Evolutionary conservation across 2,329 filamentous ascomycete genomes (phyloP).

Genomic region (Colletotrichum horii): DNA sequence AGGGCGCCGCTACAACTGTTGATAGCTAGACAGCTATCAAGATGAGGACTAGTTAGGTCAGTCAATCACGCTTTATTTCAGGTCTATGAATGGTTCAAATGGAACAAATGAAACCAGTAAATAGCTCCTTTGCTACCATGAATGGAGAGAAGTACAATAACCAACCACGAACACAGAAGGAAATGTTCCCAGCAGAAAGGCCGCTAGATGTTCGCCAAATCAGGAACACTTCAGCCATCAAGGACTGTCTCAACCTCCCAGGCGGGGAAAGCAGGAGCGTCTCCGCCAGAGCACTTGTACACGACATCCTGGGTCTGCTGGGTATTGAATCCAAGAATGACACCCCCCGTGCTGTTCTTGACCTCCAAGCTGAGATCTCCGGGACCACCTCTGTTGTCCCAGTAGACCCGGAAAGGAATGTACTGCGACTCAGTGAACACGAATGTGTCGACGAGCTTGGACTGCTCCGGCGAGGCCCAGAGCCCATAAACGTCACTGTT

Average conservation of each 20-base stretch:
- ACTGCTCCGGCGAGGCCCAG: neutral
- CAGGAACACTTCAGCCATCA: neutral
- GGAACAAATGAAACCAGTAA: too few species aligned
- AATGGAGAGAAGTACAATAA: neutral
- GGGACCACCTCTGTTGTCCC: neutral
- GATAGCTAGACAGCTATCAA: neutral
- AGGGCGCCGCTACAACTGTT: slow-evolving; percentile 47
- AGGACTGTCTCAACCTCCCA: neutral
- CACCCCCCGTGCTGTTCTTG: neutral
- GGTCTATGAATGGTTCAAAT: neutral
- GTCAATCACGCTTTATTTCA: neutral
- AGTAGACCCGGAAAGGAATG: slow-evolving; percentile 7
- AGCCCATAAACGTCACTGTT: neutral
- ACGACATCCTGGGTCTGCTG: neutral
- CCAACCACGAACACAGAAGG: neutral
- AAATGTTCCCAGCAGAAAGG: neutral
- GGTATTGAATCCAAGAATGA: neutral
- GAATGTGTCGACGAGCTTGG: neutral
- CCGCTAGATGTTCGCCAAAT: neutral
- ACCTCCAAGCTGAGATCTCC: neutral
- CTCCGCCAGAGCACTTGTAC: neutral
- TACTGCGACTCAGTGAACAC: neutral
- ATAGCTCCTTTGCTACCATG: neutral
- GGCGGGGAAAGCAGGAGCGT: neutral
- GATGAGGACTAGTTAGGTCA: neutral